Conservation (phyloP, 768 basidiomycete genomes). For the Tubosaeta brunneosetosa region DNA sequence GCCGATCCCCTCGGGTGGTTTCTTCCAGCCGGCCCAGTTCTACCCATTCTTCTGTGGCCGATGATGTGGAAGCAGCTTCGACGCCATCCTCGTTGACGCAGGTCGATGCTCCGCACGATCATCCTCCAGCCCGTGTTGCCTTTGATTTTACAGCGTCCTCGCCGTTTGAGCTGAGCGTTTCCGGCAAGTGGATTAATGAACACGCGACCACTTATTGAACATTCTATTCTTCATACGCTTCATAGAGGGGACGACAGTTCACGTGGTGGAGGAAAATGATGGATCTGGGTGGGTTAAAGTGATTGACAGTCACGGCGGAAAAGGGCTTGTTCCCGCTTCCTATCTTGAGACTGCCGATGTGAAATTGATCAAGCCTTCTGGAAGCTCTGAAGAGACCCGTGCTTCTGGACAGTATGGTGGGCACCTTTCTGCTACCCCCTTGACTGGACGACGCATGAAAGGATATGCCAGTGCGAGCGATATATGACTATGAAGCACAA, state of each 20-base stretch:
- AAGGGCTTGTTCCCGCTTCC: slow-evolving; percentile 81
- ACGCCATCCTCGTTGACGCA: slow-evolving; percentile 57
- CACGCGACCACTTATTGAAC: slow-evolving; percentile 4
- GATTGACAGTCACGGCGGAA: slow-evolving; percentile 46
- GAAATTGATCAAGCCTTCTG: slow-evolving; percentile 12
- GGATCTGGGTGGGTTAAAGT: slow-evolving; percentile 88
- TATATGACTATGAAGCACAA: slow-evolving; percentile 74
- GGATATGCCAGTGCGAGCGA: slow-evolving; percentile 56
- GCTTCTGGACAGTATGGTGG: slow-evolving; percentile 49
- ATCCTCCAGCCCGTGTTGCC: slow-evolving; percentile 55
- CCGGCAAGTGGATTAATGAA: slow-evolving; percentile 39
- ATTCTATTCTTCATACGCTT: slow-evolving; percentile 11
- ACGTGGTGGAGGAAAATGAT: slow-evolving; percentile 74
- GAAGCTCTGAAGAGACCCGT: slow-evolving; percentile 21
- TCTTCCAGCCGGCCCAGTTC: slow-evolving; percentile 6
- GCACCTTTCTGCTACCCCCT: slow-evolving; percentile 15
- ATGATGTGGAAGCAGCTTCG: slow-evolving; percentile 28
- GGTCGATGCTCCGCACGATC: slow-evolving; percentile 33
- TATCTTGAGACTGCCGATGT: slow-evolving; percentile 51
- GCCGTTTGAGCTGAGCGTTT: slow-evolving; percentile 68
- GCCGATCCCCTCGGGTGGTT: slow-evolving; percentile 10
- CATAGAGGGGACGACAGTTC: slow-evolving; percentile 59
- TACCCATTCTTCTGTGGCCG: slow-evolving; percentile 3
- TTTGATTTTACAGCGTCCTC: slow-evolving; percentile 76
- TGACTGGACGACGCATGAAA: slow-evolving; percentile 4